Evolutionary conservation across 345 rosid genomes (phyloP).

Genomic region (Salix suchowensis): DNA sequence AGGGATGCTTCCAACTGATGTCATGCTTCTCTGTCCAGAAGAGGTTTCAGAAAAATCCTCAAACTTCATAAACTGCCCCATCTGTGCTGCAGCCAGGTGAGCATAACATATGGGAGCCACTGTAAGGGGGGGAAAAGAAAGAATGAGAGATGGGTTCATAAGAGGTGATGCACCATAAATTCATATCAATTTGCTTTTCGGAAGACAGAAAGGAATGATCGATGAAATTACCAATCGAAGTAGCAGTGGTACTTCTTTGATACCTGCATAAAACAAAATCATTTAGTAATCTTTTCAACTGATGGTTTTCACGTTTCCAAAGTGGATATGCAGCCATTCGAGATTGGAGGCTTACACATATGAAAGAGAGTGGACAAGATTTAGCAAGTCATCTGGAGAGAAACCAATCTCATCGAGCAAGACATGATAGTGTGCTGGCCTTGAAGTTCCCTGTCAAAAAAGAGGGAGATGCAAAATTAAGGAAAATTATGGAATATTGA

Average conservation of each 20-base stretch:
- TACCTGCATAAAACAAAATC: constrained; percentile 38
- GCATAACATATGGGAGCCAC: constrained; percentile 93
- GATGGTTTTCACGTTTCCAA: background rate
- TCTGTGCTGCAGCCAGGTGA: constrained; percentile 78
- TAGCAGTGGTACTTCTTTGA: constrained; percentile 80
- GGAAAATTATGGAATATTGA: background rate
- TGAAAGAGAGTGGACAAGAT: constrained; percentile 61
- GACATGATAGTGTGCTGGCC: constrained; percentile 88
- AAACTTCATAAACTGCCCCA: constrained; percentile 67
- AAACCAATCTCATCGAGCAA: constrained; percentile 84
- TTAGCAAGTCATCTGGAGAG: constrained; percentile 60
- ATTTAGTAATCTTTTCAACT: background rate
- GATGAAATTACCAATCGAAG: constrained; percentile 59
- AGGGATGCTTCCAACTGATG: constrained; percentile 26
- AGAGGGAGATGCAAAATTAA: background rate
- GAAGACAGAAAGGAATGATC: background rate
- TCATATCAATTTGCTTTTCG: background rate
- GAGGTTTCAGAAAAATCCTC: constrained; percentile 58
- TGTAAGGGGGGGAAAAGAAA: constrained; percentile 20
- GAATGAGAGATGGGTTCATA: background rate
- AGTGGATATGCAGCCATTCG: background rate
- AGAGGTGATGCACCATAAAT: background rate
- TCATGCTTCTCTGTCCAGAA: constrained; percentile 29
- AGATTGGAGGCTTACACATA: constrained; percentile 62
- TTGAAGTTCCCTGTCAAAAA: constrained; percentile 63